Base-by-base conservation (phyloP, 1,284 basidiomycete genomes). In the Mycena sp. region DNA sequence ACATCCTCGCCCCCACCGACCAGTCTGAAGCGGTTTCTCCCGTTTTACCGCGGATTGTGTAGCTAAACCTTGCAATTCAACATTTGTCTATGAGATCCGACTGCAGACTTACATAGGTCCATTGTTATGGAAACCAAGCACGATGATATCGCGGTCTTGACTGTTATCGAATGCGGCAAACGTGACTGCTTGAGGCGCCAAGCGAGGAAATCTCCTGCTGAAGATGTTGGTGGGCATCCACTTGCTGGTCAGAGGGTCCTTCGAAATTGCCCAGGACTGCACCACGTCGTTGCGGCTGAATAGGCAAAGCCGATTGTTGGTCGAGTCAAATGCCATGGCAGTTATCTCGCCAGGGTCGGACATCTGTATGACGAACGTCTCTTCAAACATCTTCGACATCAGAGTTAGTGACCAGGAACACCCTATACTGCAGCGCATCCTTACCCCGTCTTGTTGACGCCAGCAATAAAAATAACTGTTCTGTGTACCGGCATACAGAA, bases 281-380 rank as follows among this genome's bases (percentile, higher is more conserved):
- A 57, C 45, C 25, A 40, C 30, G 45, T 57, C 45, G 21, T 49
- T 50, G 26, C 56, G 56, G 56, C 46, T 58, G 46, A 35, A 58
- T 7, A 58, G 23, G 26, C 46, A 49, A 30, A 58, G 46, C 2
- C 28, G 56, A 50, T 58, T 58, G 29, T 58, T 58, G 37, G 56
- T 50, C 10, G 45, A 50, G 46, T 58, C 56, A 17, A 49, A 58
- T 30, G 56, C 56, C 56, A 58, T 49, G n/a, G 46, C 56, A 41
- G 45, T 58, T 6, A 58, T 58, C 32, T n/a, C n/a, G n/a, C n/a
- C n/a, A n/a, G n/a, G n/a, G n/a, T n/a, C n/a, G n/a, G n/a, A n/a
- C n/a, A n/a, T 46, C 26, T 57, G 55, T 49, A 57, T 23, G 44
- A 25, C 44, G 45, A 57, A 57, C 37, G 45, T 49, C 17, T 57